phyloP scores from a whole-genome alignment of 2,329 filamentous ascomycete genomes.

The Botryotinia globosa region DNA sequence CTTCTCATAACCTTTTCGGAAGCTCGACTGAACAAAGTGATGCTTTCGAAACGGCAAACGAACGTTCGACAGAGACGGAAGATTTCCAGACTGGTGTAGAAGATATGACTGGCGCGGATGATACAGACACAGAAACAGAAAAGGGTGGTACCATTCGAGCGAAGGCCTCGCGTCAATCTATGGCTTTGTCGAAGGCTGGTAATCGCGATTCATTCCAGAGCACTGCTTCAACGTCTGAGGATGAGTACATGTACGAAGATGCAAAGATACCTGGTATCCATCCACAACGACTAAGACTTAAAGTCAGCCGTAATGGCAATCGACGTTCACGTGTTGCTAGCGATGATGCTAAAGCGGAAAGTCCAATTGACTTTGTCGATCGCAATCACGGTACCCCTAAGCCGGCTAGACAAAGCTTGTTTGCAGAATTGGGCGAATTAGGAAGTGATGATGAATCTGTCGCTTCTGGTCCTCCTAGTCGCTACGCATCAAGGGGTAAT shows the following conservation, averaged over 20 bases:
- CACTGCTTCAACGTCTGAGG: constrained; percentile 83
- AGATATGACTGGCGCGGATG: constrained; percentile 71
- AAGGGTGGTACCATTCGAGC: constrained; percentile 40
- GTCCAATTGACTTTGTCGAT: constrained; percentile 55
- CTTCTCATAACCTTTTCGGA: constrained; percentile 67
- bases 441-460: constrained; percentile 62
- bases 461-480: constrained; percentile 52
- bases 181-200: constrained; percentile 47
- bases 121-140: constrained; percentile 76
- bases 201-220: constrained; percentile 73
- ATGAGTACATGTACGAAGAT: constrained; percentile 65
- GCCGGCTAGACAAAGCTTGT: constrained; percentile 70
- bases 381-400: constrained; percentile 51
- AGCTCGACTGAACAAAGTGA: constrained; percentile 76
- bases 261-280: constrained; percentile 64
- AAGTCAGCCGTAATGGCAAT: constrained; percentile 61
- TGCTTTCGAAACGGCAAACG: constrained; percentile 71
- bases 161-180: constrained; percentile 40
- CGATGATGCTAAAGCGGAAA: constrained; percentile 57
- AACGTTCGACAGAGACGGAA: constrained; percentile 82
- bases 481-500: constrained; percentile 43
- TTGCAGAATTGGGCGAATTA: constrained; percentile 83
- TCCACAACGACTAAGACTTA: constrained; percentile 68
- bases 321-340: constrained; percentile 60
- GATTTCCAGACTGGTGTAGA: constrained; percentile 94